Conservation (phyloP, 2,329 filamentous ascomycete genomes). For the Aspergillus tanneri region DNA sequence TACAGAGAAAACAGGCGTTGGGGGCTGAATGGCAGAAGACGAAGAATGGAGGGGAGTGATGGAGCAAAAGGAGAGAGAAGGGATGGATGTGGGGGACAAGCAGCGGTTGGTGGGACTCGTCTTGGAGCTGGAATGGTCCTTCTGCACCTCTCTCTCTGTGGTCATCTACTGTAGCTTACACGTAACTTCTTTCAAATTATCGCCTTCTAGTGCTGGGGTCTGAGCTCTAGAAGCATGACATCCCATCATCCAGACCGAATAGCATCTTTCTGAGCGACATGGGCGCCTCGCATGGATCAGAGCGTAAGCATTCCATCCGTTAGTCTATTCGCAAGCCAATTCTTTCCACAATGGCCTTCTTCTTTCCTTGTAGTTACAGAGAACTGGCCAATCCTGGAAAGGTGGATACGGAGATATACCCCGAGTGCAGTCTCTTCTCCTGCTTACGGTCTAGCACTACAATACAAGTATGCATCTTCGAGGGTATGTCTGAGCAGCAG, state of each 20-base stretch:
- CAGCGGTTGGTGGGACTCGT: not conserved
- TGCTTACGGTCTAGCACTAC: no score
- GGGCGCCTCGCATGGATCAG: not conserved
- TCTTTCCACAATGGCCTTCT: not conserved
- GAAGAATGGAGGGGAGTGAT: not conserved
- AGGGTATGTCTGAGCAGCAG: conserved; percentile 40
- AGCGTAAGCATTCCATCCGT: not conserved
- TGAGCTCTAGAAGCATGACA: no score
- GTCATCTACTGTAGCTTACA: no score
- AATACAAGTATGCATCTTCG: not conserved
- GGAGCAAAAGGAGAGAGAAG: conserved; percentile 7
- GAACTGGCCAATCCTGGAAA: not conserved
- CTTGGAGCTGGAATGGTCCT: no score
- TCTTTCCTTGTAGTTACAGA: not conserved
- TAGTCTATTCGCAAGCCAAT: not conserved
- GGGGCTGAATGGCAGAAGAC: not conserved
- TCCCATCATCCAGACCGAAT: no score
- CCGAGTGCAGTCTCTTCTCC: no score
- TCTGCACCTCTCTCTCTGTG: no score
- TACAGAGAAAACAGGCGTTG: conserved; percentile 6
- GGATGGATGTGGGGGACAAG: conserved; percentile 2
- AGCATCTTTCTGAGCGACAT: no score
- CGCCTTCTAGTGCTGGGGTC: not conserved
- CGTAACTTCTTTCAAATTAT: not conserved
- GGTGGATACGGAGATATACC: no score